Base-by-base conservation (phyloP, 1,139 yeast species). In the Nadsonia starkeyi-henricii region DNA sequence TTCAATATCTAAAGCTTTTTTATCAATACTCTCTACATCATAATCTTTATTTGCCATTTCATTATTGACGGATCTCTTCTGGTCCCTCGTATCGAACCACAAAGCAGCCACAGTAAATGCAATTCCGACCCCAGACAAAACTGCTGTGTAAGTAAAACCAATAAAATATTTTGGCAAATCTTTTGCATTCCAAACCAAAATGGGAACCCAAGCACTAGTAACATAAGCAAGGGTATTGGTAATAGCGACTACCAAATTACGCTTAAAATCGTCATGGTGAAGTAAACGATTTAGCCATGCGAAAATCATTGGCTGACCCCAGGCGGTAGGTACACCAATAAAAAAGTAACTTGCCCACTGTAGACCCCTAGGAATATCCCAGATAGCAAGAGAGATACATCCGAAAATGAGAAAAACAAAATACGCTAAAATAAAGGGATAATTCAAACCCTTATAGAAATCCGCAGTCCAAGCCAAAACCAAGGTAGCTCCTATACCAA, bases 181-280 rank as follows among this genome's bases (percentile, higher is more conserved):
- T n/a, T 59, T 56, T n/a, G 79, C 70, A 53, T 71, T 66, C 74
- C 77, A 74, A 0, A 72, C 74, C 42, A 73, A 60, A 46, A 74
- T 67, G 1, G 71, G 72, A 13, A 66, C 62, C 63, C 72, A 73
- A 1, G 79, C 75, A n/a, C 66, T 65, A 0, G 77, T 72, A 7
- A 73, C 74, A 53, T 75, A 76, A 0, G 79, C 78, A 47, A 73
- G 60, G 8, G 72, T 69, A 55, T 76, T 76, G 5, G 79, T 76
- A 30, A 62, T 53, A 2, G 74, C 78, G 37, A 76, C 75, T 18
- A 73, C 65, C 49, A 74, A 69, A 54, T 72, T 72, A 52, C 80
- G 61, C 57, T 74, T 74, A 70, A 71, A 68, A 54, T 73, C 77
- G 54, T 75, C 75, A 19, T 64, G 61, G 20, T 64, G 62, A 18